phyloP scores from a whole-genome alignment of 805 yeast species.

The Candida multigemmis region DNA sequence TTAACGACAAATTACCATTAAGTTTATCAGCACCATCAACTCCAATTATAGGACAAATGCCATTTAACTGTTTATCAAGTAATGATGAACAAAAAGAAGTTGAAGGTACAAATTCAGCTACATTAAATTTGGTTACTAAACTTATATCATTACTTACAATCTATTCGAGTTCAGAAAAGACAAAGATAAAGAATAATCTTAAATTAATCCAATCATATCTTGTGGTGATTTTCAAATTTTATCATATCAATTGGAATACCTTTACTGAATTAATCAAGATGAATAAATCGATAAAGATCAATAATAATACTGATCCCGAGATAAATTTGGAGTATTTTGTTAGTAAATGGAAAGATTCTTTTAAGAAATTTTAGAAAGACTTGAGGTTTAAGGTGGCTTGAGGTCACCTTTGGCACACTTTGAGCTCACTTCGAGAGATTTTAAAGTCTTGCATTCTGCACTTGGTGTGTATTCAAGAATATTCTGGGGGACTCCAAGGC shows the following conservation, averaged over 20 bases:
- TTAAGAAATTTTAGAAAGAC: slow-evolving; percentile 12
- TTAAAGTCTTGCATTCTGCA: no score
- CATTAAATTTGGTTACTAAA: slow-evolving; percentile 19
- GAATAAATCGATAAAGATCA: slow-evolving; percentile 29
- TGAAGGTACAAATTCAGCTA: slow-evolving; percentile 15
- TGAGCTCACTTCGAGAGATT: no score
- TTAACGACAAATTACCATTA: slow-evolving; percentile 34
- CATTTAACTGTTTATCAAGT: slow-evolving; percentile 2
- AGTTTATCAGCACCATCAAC: slow-evolving; percentile 37
- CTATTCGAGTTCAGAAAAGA: slow-evolving; percentile 24
- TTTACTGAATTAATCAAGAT: slow-evolving; percentile 19
- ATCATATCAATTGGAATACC: slow-evolving; percentile 34
- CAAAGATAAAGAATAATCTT: slow-evolving; percentile 16
- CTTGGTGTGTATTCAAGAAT: no score
- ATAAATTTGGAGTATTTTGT: slow-evolving; percentile 26
- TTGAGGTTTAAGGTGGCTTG: not conserved
- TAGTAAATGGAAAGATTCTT: slow-evolving; percentile 26
- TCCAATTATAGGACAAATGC: slow-evolving; percentile 14
- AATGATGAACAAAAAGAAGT: no score
- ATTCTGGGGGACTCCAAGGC: no score
- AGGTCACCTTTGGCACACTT: no score
- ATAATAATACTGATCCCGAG: slow-evolving; percentile 21
- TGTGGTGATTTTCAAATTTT: slow-evolving; percentile 23
- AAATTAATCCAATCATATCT: slow-evolving; percentile 24
- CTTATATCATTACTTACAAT: slow-evolving; percentile 25